phyloP scores from a whole-genome alignment of 139 green algal species.

The Tetratostichococcus sp. region DNA sequence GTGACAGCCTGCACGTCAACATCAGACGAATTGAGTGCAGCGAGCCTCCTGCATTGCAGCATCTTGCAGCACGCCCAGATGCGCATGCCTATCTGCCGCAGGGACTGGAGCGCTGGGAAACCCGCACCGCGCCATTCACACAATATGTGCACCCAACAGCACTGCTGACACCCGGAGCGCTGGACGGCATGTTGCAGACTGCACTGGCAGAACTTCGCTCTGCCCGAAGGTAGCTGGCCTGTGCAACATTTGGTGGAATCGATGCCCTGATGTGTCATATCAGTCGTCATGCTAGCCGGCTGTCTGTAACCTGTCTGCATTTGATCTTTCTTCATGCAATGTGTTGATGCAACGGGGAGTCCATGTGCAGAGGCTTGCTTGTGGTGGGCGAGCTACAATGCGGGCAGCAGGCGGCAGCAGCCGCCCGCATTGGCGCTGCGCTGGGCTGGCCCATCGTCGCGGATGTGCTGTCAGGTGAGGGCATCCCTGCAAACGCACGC shows the following conservation, averaged over 20 bases:
- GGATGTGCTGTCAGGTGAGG: conserved; percentile 74
- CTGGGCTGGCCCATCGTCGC: conserved; percentile 84
- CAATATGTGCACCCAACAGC: neutral
- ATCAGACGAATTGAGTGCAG: no score
- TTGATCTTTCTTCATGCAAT: no score
- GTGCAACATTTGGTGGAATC: no score
- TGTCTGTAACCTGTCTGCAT: no score
- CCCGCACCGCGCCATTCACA: conserved; percentile 34
- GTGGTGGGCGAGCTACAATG: conserved; percentile 68
- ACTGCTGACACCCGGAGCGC: neutral
- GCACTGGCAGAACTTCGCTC: conserved; percentile 1
- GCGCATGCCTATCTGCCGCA: conserved; percentile 30
- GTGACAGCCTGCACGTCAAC: no score
- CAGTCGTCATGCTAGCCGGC: no score
- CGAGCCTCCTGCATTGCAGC: no score
- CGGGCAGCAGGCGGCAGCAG: conserved; percentile 53
- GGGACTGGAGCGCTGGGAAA: conserved; percentile 63
- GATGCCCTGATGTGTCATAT: no score
- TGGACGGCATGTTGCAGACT: neutral
- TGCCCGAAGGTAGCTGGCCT: neutral
- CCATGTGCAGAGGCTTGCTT: conserved; percentile 57
- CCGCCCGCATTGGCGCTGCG: conserved; percentile 29
- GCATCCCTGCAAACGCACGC: no score
- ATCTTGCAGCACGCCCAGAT: no score
- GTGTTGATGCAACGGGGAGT: neutral